phyloP scores from a whole-genome alignment of 106 monocot species.

The Allium fistulosum region DNA sequence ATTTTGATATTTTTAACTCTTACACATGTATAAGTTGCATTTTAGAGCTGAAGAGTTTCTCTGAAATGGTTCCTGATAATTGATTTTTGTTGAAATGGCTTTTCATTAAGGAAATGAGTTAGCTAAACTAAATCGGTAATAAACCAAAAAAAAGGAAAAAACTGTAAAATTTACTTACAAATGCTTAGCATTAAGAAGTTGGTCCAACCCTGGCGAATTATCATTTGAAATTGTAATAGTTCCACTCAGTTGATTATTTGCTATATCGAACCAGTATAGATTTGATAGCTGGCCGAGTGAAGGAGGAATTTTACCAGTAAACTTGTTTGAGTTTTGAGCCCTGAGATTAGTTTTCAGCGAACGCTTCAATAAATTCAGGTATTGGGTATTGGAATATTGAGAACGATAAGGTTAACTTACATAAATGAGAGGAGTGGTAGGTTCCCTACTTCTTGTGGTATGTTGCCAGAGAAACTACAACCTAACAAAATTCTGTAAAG shows the following conservation, averaged over 20 bases:
- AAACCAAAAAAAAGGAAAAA: background rate
- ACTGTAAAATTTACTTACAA: constrained; percentile 36
- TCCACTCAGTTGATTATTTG: constrained; percentile 55
- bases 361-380: background rate
- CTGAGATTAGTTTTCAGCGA: constrained; percentile 10
- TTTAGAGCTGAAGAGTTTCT: constrained; percentile 42
- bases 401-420: constrained; percentile 5
- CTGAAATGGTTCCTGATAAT: constrained; percentile 56
- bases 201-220: constrained; percentile 41
- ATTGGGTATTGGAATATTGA: background rate
- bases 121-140: background rate
- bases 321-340: constrained; percentile 54
- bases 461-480: constrained; percentile 21
- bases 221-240: constrained; percentile 34
- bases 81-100: constrained; percentile 92
- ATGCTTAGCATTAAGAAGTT: constrained; percentile 48
- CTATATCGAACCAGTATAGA: constrained; percentile 17
- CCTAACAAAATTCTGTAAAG: constrained; percentile 14
- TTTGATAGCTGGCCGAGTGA: constrained; percentile 43
- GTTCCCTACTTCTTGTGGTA: constrained; percentile 25
- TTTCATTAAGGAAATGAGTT: constrained; percentile 6
- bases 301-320: constrained; percentile 47
- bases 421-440: constrained; percentile 10
- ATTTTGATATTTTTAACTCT: constrained; percentile 3
- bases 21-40: constrained; percentile 86